Base-by-base conservation (phyloP, 306 rosid species). In the Erythrophleum fordii region DNA sequence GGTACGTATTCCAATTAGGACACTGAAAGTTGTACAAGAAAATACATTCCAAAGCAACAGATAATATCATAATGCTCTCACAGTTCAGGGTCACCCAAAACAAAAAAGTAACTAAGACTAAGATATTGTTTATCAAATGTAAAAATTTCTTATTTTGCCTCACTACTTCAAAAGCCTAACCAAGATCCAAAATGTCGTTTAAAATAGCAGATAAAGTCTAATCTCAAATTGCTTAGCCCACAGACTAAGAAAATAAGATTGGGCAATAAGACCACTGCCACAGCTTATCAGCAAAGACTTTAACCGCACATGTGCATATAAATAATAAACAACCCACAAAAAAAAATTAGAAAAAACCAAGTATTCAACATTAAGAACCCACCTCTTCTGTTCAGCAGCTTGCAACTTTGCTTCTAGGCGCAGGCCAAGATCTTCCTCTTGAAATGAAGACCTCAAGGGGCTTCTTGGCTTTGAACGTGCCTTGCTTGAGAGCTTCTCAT, bases 371-470 rank as follows among this genome's bases (percentile, higher is more conserved):
- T 41, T 26, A 18, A 26, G 23, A 35, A 64, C 75, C 72, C 51
- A 91, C 99, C 98, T 93, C 83, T 95, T 95, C 87, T 87, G 95
- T 75, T 92, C 94, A 69, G 99, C 98, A 66, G 97, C 99, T 83
- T 88, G 93, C 80, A 95, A 90, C 83, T 91, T 95, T n/a, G 97
- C 98, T 78, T 91, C 94, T 4, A 93, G 91, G 56, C 98, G 91
- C 91, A 90, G 95, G 22, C 87, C 96, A 70, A 84, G 96, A 84
- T 93, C 93, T 68, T 93, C 96, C 67, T 89, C 97, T 28, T 86
- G 85, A 28, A 91, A 88, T 48, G 93, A 92, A 82, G 89, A 90
- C 55, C 86, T 83, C 8, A 90, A 81, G 17, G 93, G 94, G 83
- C 91, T 95, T 85, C 93, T 92, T 9, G 92, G 94, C 85, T 95